Conservation (phyloP, 1,139 yeast species). For the Taphrina deformans region DNA sequence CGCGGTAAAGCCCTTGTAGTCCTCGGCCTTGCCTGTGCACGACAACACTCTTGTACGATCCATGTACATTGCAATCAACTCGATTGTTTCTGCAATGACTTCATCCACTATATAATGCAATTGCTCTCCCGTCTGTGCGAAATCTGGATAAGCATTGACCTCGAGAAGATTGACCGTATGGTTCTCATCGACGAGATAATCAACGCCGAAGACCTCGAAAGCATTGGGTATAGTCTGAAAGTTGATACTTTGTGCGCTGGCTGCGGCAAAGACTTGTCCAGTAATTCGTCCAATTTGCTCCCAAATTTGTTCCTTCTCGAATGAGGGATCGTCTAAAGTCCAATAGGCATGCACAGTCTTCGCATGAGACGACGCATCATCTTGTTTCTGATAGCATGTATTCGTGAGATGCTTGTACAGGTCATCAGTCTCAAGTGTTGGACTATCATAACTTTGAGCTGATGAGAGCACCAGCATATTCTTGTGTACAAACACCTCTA, state of each 20-base stretch:
- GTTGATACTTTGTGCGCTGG: constrained; percentile 77
- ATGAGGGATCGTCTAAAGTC: constrained; percentile 53
- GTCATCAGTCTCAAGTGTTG: constrained; percentile 44
- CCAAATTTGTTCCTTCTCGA: constrained; percentile 51
- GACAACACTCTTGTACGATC: not conserved
- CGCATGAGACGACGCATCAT: constrained; percentile 44
- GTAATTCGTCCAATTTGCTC: constrained; percentile 61
- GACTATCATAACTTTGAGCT: constrained; percentile 54
- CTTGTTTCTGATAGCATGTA: constrained; percentile 75
- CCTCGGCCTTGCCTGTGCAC: not conserved
- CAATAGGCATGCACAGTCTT: constrained; percentile 68
- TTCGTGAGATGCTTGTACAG: constrained; percentile 82
- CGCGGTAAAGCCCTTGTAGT: constrained; percentile 1
- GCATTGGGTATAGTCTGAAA: constrained; percentile 86
- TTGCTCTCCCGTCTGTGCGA: constrained; percentile 86
- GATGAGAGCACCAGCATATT: constrained; percentile 83
- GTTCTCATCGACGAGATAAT: constrained; percentile 68
- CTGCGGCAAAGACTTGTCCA: constrained; percentile 78
- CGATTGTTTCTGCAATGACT: constrained; percentile 43
- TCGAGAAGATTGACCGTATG: constrained; percentile 65
- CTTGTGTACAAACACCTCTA: constrained; percentile 74
- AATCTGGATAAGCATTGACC: constrained; percentile 92
- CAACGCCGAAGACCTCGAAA: constrained; percentile 84
- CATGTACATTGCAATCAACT: constrained; percentile 36
- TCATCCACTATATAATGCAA: constrained; percentile 60